Conservation (phyloP, 75 land plant species). For the Sequoia sempervirens region DNA sequence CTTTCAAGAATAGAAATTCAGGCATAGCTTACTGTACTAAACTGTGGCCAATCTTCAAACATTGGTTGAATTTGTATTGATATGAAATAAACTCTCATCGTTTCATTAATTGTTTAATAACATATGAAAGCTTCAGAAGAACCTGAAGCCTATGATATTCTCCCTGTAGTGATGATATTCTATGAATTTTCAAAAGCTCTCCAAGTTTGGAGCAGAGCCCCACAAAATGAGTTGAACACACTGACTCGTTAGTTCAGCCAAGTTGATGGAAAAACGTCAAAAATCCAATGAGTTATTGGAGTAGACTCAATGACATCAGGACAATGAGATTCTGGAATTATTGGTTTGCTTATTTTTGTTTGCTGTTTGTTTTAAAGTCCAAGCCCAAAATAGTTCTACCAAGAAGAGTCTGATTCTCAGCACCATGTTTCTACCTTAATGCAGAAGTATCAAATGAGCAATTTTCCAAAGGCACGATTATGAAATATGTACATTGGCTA, state of each 20-base stretch:
- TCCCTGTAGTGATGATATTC: not conserved
- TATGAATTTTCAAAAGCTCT: not conserved
- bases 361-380: not conserved
- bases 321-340: too few relatives aligned
- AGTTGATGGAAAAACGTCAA: not conserved
- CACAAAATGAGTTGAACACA: not conserved
- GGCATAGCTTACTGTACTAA: too few relatives aligned
- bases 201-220: not conserved
- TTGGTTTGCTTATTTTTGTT: not conserved
- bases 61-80: not conserved
- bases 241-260: not conserved
- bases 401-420: too few relatives aligned
- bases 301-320: too few relatives aligned
- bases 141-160: not conserved
- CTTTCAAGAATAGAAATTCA: too few relatives aligned
- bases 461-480: too few relatives aligned
- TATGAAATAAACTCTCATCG: not conserved
- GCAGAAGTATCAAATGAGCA: too few relatives aligned
- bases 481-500: too few relatives aligned
- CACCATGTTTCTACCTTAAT: too few relatives aligned
- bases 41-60: not conserved
- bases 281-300: not conserved
- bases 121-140: too few relatives aligned
- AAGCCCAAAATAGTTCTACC: not conserved
- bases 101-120: not conserved